Percentiles rank a stretch among this genome's conserved stretches.
phyloP scores from a whole-genome alignment of 441 rosid species.

The Macaranga tanarius region DNA sequence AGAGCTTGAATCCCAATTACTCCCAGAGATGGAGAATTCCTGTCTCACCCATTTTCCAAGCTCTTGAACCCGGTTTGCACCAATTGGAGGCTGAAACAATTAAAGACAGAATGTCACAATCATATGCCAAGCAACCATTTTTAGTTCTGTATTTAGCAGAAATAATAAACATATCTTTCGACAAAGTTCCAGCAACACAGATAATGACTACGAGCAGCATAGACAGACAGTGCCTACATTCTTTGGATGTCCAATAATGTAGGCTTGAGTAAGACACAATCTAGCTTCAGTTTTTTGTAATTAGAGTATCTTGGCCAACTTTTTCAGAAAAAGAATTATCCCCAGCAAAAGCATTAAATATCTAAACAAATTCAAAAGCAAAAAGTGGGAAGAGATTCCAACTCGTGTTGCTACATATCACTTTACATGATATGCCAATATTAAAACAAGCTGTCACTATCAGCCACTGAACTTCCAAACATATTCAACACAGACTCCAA shows the following conservation, averaged over 20 bases:
- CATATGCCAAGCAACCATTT: background rate
- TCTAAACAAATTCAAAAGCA: background rate
- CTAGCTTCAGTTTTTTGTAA: background rate
- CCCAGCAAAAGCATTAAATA: background rate
- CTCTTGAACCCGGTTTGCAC: constrained; percentile 62
- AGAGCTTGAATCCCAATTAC: constrained; percentile 77
- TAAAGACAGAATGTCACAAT: constrained; percentile 7
- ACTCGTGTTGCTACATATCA: background rate
- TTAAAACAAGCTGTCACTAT: background rate
- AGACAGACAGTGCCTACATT: background rate
- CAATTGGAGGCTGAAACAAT: constrained; percentile 76
- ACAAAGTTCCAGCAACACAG: background rate
- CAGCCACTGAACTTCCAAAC: background rate
- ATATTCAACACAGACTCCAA: background rate
- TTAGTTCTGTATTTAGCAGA: background rate
- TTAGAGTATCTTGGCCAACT: background rate
- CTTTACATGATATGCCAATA: background rate
- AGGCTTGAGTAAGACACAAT: background rate
- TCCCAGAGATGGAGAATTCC: constrained; percentile 59
- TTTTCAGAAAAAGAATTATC: no score
- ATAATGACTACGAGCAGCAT: constrained; percentile 3
- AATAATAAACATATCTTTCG: background rate
- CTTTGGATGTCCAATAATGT: background rate
- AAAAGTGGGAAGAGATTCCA: background rate
- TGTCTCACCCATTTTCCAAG: constrained; percentile 81